phyloP scores from a whole-genome alignment of 179 eudicot species.

The Vitellaria paradoxa region DNA sequence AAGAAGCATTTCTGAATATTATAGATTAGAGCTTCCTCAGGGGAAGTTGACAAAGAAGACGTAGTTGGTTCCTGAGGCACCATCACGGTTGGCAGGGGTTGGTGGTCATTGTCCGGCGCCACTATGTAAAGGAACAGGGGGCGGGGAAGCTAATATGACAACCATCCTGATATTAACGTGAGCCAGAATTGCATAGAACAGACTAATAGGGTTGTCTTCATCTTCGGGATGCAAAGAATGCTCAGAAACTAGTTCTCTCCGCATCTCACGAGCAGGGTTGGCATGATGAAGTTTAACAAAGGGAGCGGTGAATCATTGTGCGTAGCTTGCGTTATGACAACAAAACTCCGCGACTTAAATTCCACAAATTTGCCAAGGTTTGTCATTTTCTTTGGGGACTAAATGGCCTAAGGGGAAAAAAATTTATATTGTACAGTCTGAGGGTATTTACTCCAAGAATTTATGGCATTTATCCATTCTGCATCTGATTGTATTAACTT shows the following conservation, averaged over 20 bases:
- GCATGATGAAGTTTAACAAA: constrained; percentile 58
- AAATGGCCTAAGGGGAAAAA: background rate
- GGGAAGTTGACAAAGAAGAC: constrained; percentile 82
- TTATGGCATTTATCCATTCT: background rate
- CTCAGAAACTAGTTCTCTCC: constrained; percentile 64
- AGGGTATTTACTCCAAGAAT: background rate
- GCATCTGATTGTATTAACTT: constrained; percentile 1
- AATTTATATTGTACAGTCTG: no score
- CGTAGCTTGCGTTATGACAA: constrained; percentile 79
- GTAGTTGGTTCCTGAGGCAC: constrained; percentile 62
- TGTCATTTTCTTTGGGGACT: constrained; percentile 7
- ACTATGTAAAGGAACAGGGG: constrained; percentile 51
- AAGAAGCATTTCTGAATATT: constrained; percentile 61
- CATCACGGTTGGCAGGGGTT: constrained; percentile 30
- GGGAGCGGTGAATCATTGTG: constrained; percentile 75
- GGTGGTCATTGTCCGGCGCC: constrained; percentile 39
- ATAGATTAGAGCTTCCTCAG: constrained; percentile 48
- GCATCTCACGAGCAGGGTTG: constrained; percentile 64
- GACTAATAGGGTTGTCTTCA: constrained; percentile 35
- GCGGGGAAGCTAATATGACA: constrained; percentile 39
- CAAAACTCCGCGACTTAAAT: constrained; percentile 95
- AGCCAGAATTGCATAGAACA: constrained; percentile 50
- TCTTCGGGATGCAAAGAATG: constrained; percentile 42
- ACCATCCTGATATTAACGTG: constrained; percentile 48
- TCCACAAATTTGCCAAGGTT: constrained; percentile 95